Evolutionary conservation across 306 rosid species (phyloP).

Genomic region (Castanopsis chinensis): DNA sequence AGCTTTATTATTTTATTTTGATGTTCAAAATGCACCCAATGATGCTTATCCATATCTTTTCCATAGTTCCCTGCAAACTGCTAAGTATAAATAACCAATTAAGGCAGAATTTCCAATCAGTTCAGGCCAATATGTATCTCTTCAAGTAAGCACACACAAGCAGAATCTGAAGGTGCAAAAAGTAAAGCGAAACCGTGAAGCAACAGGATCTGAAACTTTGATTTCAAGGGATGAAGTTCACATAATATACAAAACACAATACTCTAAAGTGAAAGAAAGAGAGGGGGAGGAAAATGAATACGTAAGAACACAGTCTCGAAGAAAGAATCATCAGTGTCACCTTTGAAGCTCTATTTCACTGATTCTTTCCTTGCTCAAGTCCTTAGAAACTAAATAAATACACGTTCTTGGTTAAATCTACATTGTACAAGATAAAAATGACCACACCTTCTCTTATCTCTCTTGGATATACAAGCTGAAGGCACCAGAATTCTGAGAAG

Average conservation of each 20-base stretch:
- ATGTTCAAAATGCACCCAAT: too few relatives aligned
- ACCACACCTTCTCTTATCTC: conserved; percentile 25
- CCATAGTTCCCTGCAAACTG: too few relatives aligned
- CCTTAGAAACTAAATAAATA: conserved; percentile 38
- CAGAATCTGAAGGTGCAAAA: not conserved
- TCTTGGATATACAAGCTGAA: conserved; percentile 28
- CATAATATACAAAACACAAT: conserved; percentile 3
- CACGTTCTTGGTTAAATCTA: conserved; percentile 37
- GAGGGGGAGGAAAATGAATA: not conserved
- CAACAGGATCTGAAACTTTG: not conserved
- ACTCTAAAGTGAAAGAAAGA: conserved; percentile 1
- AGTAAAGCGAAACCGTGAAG: not conserved
- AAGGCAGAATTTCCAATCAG: not conserved
- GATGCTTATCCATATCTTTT: too few relatives aligned
- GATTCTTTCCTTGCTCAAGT: conserved; percentile 35
- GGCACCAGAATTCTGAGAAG: conserved; percentile 24
- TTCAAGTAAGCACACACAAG: not conserved
- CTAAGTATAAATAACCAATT: too few relatives aligned
- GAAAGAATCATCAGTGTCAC: not conserved
- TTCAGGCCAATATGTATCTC: not conserved
- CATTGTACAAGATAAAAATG: conserved; percentile 31
- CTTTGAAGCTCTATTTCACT: conserved; percentile 12
- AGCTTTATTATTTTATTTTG: too few relatives aligned
- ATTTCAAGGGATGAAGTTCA: conserved; percentile 8
- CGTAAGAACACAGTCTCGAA: not conserved